Evolutionary conservation across 2,329 filamentous ascomycete genomes (phyloP), one percentile per base, ranked within the genome.

Genomic region (Fusarium piperis): DNA sequence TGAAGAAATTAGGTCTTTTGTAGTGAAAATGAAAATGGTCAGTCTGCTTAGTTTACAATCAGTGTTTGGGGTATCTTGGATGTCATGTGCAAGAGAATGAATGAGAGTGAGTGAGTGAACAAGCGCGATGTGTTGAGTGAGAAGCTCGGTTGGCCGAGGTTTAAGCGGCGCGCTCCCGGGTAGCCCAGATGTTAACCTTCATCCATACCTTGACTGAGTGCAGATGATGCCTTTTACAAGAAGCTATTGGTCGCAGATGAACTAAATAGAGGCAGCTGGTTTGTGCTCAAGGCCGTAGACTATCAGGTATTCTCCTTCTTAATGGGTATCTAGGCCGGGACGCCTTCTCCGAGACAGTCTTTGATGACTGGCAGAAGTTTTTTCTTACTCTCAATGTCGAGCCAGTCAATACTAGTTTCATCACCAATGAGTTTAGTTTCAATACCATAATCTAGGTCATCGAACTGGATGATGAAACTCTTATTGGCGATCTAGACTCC

Each of bases 131-230:
- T 26, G 28, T 39, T 59, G 46, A 13, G 36, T 35, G 44, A 59
- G 52, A 36, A 8, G 41, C 7, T 6, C 38, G 12, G 35, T 61
- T 62, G 52, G 48, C 68, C 72, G 68, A 65, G 18, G 26, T 70
- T 73, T 56, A 67, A 46, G 67, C 72, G 70, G 33, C 44, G 11
- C 30, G 9, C 38, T 48, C 35, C 33, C 61, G 32, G 62, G 62
- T 61, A 63, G 59, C 11, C 30, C 2, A 33, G 28, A 30, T 39
- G 6, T 20, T 16, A 13, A 35, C 33, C 12, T 15, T 35, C 13
- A 11, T 35, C 33, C 33, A 35, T 13, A 3, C 12, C 12, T 12
- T 32, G 3, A 32, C 30, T 32, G 2, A 8, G 30, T 16, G 6
- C 33, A 35, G 13, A 35, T 35, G 33, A 7, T 28, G 26, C 8